Evolutionary conservation across 768 basidiomycete species (phyloP), one percentile per base, ranked within the genome.

Genomic region (Mycena belliarum): DNA sequence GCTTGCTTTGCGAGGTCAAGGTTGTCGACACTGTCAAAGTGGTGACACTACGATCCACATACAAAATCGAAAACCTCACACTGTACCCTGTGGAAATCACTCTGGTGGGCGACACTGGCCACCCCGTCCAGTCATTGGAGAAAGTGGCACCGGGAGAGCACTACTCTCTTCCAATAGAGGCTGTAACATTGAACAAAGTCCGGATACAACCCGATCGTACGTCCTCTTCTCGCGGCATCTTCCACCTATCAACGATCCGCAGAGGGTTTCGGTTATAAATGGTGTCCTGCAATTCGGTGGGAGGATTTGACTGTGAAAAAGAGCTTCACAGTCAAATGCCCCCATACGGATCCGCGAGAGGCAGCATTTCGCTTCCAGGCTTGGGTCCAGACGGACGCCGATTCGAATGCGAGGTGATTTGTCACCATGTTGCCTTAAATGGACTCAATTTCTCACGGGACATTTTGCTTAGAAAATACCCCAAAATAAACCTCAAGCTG

Each of bases 221-320:
- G 92, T 52, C 20, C 12, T 12, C 15, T 38, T 18, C 26, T 6
- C 15, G 37, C 37, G 21, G 12, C 1, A 14, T 44, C 11, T 25
- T 49, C 37, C 50, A 40, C 35, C 43, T 65, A 23, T 63, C 20
- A 32, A 48, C 10, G 45, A 24, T 37, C 45, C 46, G 8, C 8
- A 97, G 95, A 93, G 72, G 97, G 97, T 16, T 98, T 98, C 67
- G 95, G 95, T 20, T 98, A 97, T 73, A 88, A 85, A 66, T 98
- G 95, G 95, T 95, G 91, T 44, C 73, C 82, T 42, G 84, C 94
- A 4, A 82, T 95, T 38, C 85, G 91, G 49, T 95, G 94, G 83
- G 93, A 97, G 64, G 95, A 97, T 63, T 76, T 99, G 2, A 75
- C 95, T 23, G 72, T 81, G 3, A 83, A 77, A 61, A 84, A 77